Base-by-base conservation (phyloP, 2,329 filamentous ascomycete species). In the Cadophora malorum region DNA sequence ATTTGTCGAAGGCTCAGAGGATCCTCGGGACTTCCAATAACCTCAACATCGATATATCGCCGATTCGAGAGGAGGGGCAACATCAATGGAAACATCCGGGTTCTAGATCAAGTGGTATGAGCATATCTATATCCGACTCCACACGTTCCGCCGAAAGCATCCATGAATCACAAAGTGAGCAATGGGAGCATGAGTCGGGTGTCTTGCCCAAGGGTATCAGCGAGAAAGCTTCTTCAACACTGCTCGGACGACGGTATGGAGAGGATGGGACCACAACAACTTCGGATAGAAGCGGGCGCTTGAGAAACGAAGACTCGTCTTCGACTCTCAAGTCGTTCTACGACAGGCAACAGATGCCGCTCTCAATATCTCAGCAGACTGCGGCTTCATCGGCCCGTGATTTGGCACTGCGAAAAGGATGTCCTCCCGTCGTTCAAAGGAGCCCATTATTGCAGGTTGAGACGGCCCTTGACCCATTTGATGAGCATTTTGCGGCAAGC, bases 301-400 rank as follows among this genome's bases (percentile, higher is more conserved):
- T 81, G 56, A 75, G 74, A 61, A 70, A 74, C 50, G 76, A 80
- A 60, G 78, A 79, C 33, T 84, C 83, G 10, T 79, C 80, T 10
- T 81, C 82, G 1, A 81, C 82, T 3, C 72, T 84, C 12, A 80
- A 79, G 69, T 83, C 83, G 53, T 80, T 81, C 67, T 84, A 83
- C 69, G 82, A 81, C 70, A 77, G 80, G 23, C 78, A 81, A 61
- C 81, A 79, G 64, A 79, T 79, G 4, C 78, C 79, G 21, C 75
- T 80, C 16, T 72, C 77, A 9, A 76, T 80, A 41, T 80, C 80
- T 52, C 80, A 82, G 69, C 80, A 82, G 68, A 81, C 79, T 3
- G 80, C 80, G n/a, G 78, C 77, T n/a, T 80, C 79, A 25, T 81
- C 80, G 8, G 75, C 77, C 53, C 74, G 79, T 47, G 80, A 81